These are phyloP conservation scores for Annona cherimola DNA, from an alignment of 164 flowering plant genomes.

Conservation along the genomic window DNA sequence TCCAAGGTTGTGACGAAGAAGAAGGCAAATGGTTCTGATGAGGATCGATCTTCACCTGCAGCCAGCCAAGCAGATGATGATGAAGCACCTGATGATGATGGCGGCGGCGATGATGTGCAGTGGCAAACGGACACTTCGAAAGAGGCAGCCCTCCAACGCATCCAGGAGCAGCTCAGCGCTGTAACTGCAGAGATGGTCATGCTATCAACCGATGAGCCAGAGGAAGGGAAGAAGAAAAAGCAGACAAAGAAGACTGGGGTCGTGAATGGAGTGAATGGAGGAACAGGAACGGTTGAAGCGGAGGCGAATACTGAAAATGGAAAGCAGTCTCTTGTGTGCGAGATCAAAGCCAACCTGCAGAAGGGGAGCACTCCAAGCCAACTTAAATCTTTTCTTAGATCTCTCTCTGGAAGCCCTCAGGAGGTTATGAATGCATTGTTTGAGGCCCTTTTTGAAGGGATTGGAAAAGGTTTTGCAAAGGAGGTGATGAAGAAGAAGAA, in stretches of 20 bases:
- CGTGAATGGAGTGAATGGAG: slow-evolving; percentile 1
- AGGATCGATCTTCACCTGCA: slow-evolving; percentile 48
- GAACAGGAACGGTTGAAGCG: slow-evolving; percentile 17
- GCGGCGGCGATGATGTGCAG: slow-evolving; percentile 53
- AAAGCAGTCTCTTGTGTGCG: slow-evolving; percentile 21
- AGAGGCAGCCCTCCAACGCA: slow-evolving; percentile 60
- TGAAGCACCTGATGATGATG: slow-evolving; percentile 32
- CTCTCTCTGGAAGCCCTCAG: slow-evolving; percentile 33
- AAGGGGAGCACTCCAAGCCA: slow-evolving; percentile 39
- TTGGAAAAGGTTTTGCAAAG: slow-evolving; percentile 55
- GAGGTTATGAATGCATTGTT: slow-evolving; percentile 40
- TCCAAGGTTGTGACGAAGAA: slow-evolving; percentile 32
- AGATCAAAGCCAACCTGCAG: slow-evolving; percentile 32
- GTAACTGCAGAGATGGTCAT: slow-evolving; percentile 76
- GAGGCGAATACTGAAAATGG: slow-evolving; percentile 7
- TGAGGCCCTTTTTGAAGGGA: slow-evolving; percentile 51
- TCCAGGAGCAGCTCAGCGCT: slow-evolving; percentile 70
- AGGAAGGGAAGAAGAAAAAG: slow-evolving; percentile 22
- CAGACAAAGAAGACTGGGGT: slow-evolving; percentile 1
- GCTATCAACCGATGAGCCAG: slow-evolving; percentile 40
- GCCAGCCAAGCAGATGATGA: slow-evolving; percentile 50
- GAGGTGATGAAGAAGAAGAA: slow-evolving; percentile 43
- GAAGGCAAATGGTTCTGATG: slow-evolving; percentile 52
- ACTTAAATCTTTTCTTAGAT: slow-evolving; percentile 27
- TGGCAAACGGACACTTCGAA: slow-evolving; percentile 81